Percentiles rank a stretch among this genome's conserved stretches.
These are phyloP conservation scores for Lithospermum erythrorhizon DNA, from an alignment of 257 asterid species.

Conservation along the genomic window DNA sequence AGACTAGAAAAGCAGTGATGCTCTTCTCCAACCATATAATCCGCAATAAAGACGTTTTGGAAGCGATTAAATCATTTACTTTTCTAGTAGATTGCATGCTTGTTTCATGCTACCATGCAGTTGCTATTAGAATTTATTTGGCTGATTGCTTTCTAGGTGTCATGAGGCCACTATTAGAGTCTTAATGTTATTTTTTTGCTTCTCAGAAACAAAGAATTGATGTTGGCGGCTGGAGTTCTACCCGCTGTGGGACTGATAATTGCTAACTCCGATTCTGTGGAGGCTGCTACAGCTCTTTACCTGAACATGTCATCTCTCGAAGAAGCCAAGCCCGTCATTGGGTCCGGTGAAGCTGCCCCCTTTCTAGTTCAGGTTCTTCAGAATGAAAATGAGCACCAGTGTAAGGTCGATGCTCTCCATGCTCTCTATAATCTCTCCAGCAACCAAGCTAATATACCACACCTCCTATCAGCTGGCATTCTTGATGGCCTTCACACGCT, in stretches of 20 bases:
- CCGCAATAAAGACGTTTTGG: no score
- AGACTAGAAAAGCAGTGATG: no score
- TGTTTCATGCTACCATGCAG: no score
- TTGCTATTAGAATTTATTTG: no score
- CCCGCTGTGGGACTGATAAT: slow-evolving; percentile 57
- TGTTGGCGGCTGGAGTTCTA: slow-evolving; percentile 82
- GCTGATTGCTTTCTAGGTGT: background rate
- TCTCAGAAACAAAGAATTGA: slow-evolving; percentile 77
- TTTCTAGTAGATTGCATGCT: no score
- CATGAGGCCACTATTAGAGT: background rate
- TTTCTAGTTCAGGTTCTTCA: slow-evolving; percentile 64
- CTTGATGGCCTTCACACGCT: slow-evolving; percentile 49
- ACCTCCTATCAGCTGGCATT: slow-evolving; percentile 67
- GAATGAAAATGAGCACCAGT: slow-evolving; percentile 38
- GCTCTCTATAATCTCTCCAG: slow-evolving; percentile 78
- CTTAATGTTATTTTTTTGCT: background rate
- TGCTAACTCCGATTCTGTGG: slow-evolving; percentile 29
- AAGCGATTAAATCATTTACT: no score
- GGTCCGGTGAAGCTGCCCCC: slow-evolving; percentile 62
- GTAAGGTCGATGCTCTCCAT: slow-evolving; percentile 80
- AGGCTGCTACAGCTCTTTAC: slow-evolving; percentile 89
- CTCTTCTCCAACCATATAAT: no score
- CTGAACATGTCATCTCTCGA: slow-evolving; percentile 85
- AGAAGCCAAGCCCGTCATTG: slow-evolving; percentile 75
- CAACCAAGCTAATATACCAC: slow-evolving; percentile 50